Base-by-base conservation (phyloP, 306 rosid genomes). In the Cicer yamashitae region DNA sequence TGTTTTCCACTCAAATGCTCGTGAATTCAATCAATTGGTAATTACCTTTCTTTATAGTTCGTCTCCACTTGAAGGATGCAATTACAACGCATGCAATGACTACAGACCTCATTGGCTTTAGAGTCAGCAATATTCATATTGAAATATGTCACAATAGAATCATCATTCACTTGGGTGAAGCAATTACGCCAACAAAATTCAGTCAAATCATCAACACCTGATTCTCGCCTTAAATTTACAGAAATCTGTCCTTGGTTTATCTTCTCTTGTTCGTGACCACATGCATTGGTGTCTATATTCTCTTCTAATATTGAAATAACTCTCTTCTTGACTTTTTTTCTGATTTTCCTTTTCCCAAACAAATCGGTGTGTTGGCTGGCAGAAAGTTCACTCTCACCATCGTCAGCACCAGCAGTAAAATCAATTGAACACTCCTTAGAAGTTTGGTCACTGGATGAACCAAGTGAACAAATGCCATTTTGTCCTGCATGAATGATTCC, bases 291-390 rank as follows among this genome's bases (percentile, higher is more conserved):
- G 79, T 82, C 83, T 81, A 77, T 48, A 60, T 80, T 82, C 80
- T 86, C 80, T 58, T 78, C 91, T 46, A 58, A 66, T 50, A 88
- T 81, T 64, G 89, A 79, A 73, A 88, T 79, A 72, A 84, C 77
- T 81, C 96, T 87, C 84, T 78, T 89, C 85, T 88, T 92, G 76
- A 77, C 81, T 83, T 89, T 90, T 71, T 77, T 87, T 67, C 81
- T 85, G 79, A 77, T 71, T 82, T 88, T 91, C 68, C 75, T 90
- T 77, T 82, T 87, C 64, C 71, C 86, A 48, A 69, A 73, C 59
- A 66, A 65, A 80, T 83, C 84, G 71, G 39, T 61, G 66, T 84
- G 89, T 81, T 82, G 83, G 67, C 71, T 78, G 56, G 60, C 62
- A 76, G 51, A 50, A 71, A 9, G 38, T 70, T 77, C 22, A 62